Evolutionary conservation across 352 stramenopile genomes (phyloP), one percentile per base, ranked within the genome.

Genomic region (Globisporangium takayamanum): DNA sequence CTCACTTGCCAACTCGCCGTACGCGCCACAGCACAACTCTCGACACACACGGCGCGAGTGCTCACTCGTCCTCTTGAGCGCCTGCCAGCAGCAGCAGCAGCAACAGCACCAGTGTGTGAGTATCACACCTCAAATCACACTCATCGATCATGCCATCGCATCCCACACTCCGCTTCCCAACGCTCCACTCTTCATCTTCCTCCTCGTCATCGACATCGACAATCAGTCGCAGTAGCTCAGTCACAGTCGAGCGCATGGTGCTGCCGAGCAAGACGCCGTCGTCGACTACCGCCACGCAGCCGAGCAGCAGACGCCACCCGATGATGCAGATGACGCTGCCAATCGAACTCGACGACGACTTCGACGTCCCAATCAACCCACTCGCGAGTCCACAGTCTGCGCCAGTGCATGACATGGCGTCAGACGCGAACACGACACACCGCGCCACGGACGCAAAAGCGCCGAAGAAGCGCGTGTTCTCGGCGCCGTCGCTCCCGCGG

Each of bases 391-490:
- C 44, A 2, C 44, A 14, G 10, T 18, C 16, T 15, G 8, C 44
- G 11, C 5, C n/a, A 25, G 2, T 50, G 47, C 36, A 55, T 39
- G 48, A 49, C 5, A 28, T 7, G 12, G 37, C 44, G 15, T 25
- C 48, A 6, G 18, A 3, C 48, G 14, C 28, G 15, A 28, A 2
- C 25, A 30, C 42, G 26, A 59, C 26, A 6, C 39, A n/a, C 12
- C 28, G 33, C 46, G 37, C 12, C n/a, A n/a, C 45, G 2, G 30
- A 33, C n/a, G 22, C 26, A 22, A 39, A 46, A 16, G 55, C 37
- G 7, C 28, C 50, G 8, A 82, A 80, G 53, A 61, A 59, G 62
- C 73, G 68, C 39, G 68, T 73, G 49, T 81, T 81, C 53, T 65
- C 67, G 18, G 67, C 60, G 25, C 69, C 73, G 20, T 52, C 67